These are phyloP conservation scores for Apophysomyces trapeziformis DNA, from an alignment of 371 early-diverging fungal species.

Conservation along the genomic window DNA sequence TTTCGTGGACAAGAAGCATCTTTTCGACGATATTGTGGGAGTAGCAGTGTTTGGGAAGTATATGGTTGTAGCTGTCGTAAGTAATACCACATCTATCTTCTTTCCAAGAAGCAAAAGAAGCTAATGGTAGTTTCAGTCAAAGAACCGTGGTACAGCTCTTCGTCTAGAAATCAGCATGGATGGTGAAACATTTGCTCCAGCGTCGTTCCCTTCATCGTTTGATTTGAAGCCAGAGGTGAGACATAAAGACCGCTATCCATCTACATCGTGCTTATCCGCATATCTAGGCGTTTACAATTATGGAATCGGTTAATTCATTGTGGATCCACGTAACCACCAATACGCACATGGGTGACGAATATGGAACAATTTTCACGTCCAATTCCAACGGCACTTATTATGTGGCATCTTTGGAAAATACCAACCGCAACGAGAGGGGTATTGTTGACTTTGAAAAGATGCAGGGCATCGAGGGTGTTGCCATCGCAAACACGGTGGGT, in stretches of 20 bases:
- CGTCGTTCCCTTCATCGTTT: conserved; percentile 75
- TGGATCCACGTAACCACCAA: conserved; percentile 78
- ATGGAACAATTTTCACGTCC: conserved; percentile 84
- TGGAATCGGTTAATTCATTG: conserved; percentile 77
- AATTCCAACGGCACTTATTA: conserved; percentile 88
- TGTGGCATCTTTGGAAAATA: conserved; percentile 66
- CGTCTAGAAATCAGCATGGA: conserved; percentile 74
- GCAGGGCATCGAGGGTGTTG: conserved; percentile 88
- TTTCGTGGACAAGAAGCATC: conserved; percentile 51
- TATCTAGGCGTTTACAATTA: conserved; percentile 75
- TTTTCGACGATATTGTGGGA: conserved; percentile 73
- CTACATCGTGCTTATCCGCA: conserved; percentile 6
- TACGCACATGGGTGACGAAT: conserved; percentile 64
- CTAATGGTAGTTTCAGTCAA: conserved; percentile 26
- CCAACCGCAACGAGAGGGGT: conserved; percentile 82
- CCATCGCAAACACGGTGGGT: conserved; percentile 82
- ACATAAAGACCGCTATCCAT: not conserved
- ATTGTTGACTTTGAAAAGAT: conserved; percentile 95
- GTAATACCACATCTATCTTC: conserved; percentile 16
- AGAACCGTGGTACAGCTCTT: conserved; percentile 55
- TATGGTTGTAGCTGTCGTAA: conserved; percentile 79
- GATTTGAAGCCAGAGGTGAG: conserved; percentile 51
- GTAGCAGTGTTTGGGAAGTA: conserved; percentile 81
- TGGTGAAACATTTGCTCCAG: conserved; percentile 71
- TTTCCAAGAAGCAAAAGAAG: not conserved